Evolutionary conservation across 2,329 filamentous ascomycete genomes (phyloP).

Genomic region (Fusarium buxicola): DNA sequence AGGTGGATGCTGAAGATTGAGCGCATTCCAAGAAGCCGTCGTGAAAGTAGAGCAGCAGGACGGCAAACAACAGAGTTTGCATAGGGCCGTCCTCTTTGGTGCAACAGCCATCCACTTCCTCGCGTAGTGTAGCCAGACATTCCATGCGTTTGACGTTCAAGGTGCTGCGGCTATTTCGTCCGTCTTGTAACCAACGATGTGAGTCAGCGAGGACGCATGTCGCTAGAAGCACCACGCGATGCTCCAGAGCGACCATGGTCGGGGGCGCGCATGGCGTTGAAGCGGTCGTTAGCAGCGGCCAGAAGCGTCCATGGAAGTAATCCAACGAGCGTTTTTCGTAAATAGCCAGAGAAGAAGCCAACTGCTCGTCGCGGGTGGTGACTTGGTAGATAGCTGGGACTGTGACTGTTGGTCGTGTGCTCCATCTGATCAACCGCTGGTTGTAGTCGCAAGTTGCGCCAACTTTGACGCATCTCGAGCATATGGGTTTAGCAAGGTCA

Average conservation of each 20-base stretch:
- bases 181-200: conserved; percentile 48
- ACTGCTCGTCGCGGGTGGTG: conserved; percentile 43
- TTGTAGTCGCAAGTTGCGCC: conserved; percentile 47
- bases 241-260: conserved; percentile 46
- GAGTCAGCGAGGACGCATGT: conserved; percentile 50
- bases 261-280: conserved; percentile 48
- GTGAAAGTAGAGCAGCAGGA: conserved; percentile 57
- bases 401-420: conserved; percentile 50
- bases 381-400: conserved; percentile 47
- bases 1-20: conserved; percentile 48
- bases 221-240: conserved; percentile 49
- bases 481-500: conserved; percentile 53
- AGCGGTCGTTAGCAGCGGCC: conserved; percentile 48
- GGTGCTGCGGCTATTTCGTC: conserved; percentile 43
- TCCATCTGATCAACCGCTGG: conserved; percentile 56
- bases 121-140: conserved; percentile 49
- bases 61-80: conserved; percentile 52
- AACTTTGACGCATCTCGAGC: conserved; percentile 51
- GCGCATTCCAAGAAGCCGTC: conserved; percentile 53
- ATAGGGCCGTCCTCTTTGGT: conserved; percentile 49
- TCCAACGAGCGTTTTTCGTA: conserved; percentile 49
- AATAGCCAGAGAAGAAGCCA: conserved; percentile 42
- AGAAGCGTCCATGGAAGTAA: conserved; percentile 51
- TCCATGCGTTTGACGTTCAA: conserved; percentile 44
- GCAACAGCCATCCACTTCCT: conserved; percentile 50